A percentile compares a stretch with the other conserved stretches of the same genome.
Conservation (phyloP, 257 asterid genomes). For the Leonotis leonurus region DNA sequence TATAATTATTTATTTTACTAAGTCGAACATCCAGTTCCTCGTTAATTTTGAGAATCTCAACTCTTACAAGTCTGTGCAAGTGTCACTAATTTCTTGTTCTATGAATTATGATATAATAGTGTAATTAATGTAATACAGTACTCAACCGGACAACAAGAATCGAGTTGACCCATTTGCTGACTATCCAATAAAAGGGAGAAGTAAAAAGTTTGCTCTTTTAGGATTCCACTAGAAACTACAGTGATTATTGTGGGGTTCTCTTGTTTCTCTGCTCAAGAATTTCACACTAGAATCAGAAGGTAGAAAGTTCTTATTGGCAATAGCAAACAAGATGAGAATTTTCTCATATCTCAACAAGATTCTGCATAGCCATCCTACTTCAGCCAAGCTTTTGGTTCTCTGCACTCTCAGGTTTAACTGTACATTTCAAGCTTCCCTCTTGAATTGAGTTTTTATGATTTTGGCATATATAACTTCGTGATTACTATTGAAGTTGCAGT, state of each 20-base stretch:
- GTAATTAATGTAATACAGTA: not conserved
- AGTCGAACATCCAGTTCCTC: too few relatives aligned
- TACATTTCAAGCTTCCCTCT: not conserved
- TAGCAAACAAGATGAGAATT: slow-evolving; percentile 44
- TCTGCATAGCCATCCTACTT: slow-evolving; percentile 32
- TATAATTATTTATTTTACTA: too few relatives aligned
- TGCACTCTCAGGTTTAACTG: slow-evolving; percentile 53
- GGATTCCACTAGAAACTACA: not conserved
- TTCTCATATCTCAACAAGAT: slow-evolving; percentile 46
- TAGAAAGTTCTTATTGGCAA: not conserved
- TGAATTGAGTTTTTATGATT: not conserved
- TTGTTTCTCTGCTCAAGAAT: not conserved
- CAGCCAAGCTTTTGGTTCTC: slow-evolving; percentile 54
- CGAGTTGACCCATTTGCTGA: not conserved
- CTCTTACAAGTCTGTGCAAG: too few relatives aligned
- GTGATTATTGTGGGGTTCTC: not conserved
- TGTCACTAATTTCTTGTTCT: not conserved
- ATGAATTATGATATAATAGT: not conserved
- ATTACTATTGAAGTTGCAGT: not conserved
- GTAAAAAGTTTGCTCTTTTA: not conserved
- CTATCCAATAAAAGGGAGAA: not conserved
- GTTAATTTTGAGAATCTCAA: too few relatives aligned
- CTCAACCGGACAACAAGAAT: not conserved
- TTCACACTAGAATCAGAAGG: not conserved
- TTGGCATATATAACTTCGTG: not conserved